A percentile compares a stretch with the other conserved stretches of the same genome.
Conservation (phyloP, 768 basidiomycete genomes). For the Trametes elegans region DNA sequence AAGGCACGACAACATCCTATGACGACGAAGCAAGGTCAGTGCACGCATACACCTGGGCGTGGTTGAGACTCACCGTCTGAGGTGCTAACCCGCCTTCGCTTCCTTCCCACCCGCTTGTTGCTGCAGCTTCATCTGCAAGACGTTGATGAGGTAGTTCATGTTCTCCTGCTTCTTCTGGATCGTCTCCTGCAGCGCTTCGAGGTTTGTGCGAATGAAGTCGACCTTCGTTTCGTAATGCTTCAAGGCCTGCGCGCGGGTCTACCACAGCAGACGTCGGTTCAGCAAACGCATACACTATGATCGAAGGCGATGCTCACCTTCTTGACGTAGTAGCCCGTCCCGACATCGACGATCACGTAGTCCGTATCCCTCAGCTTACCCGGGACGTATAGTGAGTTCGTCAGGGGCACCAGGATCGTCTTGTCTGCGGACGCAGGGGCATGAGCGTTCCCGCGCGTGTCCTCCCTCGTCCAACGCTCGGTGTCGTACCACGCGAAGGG, state of each 20-base stretch:
- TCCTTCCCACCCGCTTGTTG: constrained; percentile 18
- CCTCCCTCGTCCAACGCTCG: background rate
- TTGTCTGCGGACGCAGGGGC: constrained; percentile 58
- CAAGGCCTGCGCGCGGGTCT: constrained; percentile 80
- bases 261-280: no score
- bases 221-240: constrained; percentile 83
- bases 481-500: background rate
- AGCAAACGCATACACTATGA: no score
- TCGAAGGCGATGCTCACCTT: constrained; percentile 54
- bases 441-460: no score
- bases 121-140: constrained; percentile 20
- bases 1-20: background rate
- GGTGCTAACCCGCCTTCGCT: constrained; percentile 6
- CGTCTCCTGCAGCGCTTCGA: constrained; percentile 85
- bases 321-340: constrained; percentile 94
- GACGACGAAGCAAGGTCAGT: no score
- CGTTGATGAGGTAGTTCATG: constrained; percentile 64
- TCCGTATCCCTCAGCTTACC: constrained; percentile 82
- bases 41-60: no score
- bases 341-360: constrained; percentile 91
- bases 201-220: constrained; percentile 76
- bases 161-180: constrained; percentile 92
- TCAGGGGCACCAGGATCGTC: constrained; percentile 87
- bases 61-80: background rate
- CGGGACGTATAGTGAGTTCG: constrained; percentile 93